Percentiles rank a stretch among this genome's conserved stretches.
These are phyloP conservation scores for Cryphonectria nitschkei DNA, from an alignment of 2,329 filamentous ascomycete genomes.

Conservation along the genomic window DNA sequence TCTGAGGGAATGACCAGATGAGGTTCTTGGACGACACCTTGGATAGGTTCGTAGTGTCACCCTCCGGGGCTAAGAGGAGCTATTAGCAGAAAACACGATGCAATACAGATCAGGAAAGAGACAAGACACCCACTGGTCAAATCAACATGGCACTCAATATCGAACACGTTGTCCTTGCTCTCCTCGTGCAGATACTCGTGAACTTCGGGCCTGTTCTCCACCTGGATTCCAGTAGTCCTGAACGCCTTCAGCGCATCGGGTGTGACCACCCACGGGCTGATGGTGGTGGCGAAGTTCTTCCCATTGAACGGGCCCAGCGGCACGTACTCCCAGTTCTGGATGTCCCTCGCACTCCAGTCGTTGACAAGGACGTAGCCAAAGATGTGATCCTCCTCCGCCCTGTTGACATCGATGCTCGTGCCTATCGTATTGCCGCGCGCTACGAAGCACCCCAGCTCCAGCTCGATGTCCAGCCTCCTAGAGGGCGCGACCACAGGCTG, in stretches of 20 bases:
- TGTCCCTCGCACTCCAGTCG: constrained; percentile 83
- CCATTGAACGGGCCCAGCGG: constrained; percentile 81
- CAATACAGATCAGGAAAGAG: not conserved
- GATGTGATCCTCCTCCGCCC: constrained; percentile 68
- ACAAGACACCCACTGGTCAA: constrained; percentile 53
- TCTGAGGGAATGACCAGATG: constrained; percentile 82
- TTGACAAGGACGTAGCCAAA: constrained; percentile 85
- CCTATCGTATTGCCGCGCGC: constrained; percentile 68
- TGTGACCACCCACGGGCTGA: constrained; percentile 79
- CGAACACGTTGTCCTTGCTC: constrained; percentile 61
- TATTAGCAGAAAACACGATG: not conserved
- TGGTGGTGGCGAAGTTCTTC: constrained; percentile 81
- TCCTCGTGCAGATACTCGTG: constrained; percentile 61
- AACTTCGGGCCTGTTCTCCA: constrained; percentile 35
- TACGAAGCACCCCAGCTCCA: constrained; percentile 79
- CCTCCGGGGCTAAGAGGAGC: constrained; percentile 40
- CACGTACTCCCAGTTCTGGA: constrained; percentile 84
- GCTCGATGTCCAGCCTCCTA: constrained; percentile 74
- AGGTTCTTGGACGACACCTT: constrained; percentile 67
- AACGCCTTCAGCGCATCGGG: constrained; percentile 72
- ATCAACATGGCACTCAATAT: constrained; percentile 72
- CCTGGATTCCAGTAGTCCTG: constrained; percentile 39
- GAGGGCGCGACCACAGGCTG: constrained; percentile 65
- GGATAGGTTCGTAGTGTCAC: constrained; percentile 60
- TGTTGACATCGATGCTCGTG: constrained; percentile 61